Evolutionary conservation across 768 basidiomycete species (phyloP), one percentile per base, ranked within the genome.

Genomic region (Brasilioporus rufonigricans): DNA sequence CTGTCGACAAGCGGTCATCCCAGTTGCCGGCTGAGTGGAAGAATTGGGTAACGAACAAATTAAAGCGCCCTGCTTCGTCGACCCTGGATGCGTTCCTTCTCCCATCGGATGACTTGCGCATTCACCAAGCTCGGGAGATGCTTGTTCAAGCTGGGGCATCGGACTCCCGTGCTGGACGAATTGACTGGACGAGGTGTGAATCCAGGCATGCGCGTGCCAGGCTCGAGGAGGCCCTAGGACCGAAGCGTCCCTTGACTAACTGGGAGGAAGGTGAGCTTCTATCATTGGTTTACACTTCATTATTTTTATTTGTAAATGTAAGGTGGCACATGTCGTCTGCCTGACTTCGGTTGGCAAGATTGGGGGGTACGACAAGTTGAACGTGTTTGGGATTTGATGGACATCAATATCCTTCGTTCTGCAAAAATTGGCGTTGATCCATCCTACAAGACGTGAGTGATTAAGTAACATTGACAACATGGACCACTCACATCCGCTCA

Each of bases 351-450:
- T 29, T 98, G 95, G 95, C 83, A 85, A 54, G 93, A 97, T 66
- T 98, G 95, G 95, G 91, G 86, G 24, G 74, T 84, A n/a, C 82
- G 83, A 13, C 94, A 97, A 69, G 94, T 97, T 19, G 93, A 97
- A 65, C 85, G 95, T 31, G 95, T 98, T 5, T 90, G 92, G 86
- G 95, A 98, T 69, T 71, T 98, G 60, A 88, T 96, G 86, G 95
- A 98, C 64, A 96, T 97, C 60, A 89, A 80, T 66, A 77, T 87
- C 27, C 78, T 98, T 45, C 88, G 93, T 31, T 85, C 89, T 36
- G 90, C 93, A 0, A 81, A 80, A 56, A 80, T 83, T 36, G 92
- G 90, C 3, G 77, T 92, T 21, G 95, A 97, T 65, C 86, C 93
- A 0, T 86, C 82, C 0, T 95, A 86, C 71, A 94, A 96, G 67